Base-by-base conservation (phyloP, 164 flowering plant species). In the Euptelea pleiosperma region DNA sequence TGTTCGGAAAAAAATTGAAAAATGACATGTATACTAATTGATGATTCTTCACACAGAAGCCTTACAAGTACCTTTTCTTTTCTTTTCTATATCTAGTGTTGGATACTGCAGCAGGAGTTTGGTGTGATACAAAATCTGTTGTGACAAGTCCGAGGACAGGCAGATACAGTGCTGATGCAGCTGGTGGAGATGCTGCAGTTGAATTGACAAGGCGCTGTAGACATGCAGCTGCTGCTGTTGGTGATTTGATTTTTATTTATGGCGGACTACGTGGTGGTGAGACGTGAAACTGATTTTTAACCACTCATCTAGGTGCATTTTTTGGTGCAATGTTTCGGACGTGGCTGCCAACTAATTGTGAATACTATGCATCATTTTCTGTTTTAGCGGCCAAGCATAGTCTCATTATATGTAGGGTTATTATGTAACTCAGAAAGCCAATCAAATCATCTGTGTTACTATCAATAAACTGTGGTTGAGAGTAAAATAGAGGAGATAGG, bases 261-360 rank as follows among this genome's bases (percentile, higher is more conserved):
- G 99, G 99, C 50, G 99, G 99, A 68, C 73, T 94, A 61, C 99
- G 99, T 81, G 99, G 99, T 66, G 99, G 99, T 94, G 77, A 77
- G 91, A 44, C 24, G 36, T 56, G 58, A 48, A 63, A 31, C 41
- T 62, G 10, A 3, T 58, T 29, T 21, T 24, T 15, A 8, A 21
- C 15, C 21, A 25, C 21, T 35, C 46, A 24, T 22, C 22, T 22
- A 26, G 39, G 26, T n/a, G 25, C 45, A 24, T 9, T 46, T 1
- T 19, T 24, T 61, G 22, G 22, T 30, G 7, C 8, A 11, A 22
- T 33, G 37, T 26, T 6, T 46, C 9, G 21, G 15, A 28, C 19
- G 36, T n/a, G 47, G 36, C 16, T 59, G 35, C 46, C 22, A 48
- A 26, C 1, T 36, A 8, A n/a, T 33, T 34, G 19, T 26, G 48